Conservation (phyloP, 2,329 filamentous ascomycete genomes). For the Colletotrichum euphorbiae region DNA sequence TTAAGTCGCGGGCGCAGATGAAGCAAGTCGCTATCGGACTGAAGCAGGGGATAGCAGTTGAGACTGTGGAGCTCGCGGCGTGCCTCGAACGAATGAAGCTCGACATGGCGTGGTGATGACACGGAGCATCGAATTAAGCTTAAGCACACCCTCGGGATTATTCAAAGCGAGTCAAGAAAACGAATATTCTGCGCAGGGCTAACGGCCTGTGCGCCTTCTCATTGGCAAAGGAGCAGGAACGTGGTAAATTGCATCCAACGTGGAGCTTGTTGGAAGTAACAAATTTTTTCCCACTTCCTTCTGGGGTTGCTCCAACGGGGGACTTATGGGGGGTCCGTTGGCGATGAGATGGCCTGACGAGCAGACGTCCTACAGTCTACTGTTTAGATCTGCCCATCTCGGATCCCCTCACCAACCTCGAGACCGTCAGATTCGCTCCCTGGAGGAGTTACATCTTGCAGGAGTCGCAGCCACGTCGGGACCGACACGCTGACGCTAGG, state of each 20-base stretch:
- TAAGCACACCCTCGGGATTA: constrained; percentile 39
- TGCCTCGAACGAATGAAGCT: constrained; percentile 33
- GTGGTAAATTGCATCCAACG: constrained; percentile 1
- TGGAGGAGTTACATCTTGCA: no score
- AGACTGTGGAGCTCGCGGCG: constrained; percentile 11
- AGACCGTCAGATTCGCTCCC: background rate
- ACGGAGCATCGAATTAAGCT: constrained; percentile 40
- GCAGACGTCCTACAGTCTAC: constrained; percentile 8
- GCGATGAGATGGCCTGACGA: constrained; percentile 17
- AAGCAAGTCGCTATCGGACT: constrained; percentile 33
- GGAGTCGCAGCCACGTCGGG: background rate
- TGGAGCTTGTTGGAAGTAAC: constrained; percentile 1
- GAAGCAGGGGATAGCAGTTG: constrained; percentile 16
- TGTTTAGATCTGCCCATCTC: constrained; percentile 11
- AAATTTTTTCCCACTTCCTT: background rate
- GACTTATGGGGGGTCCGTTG: background rate
- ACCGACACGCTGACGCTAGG: constrained; percentile 1
- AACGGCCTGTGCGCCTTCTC: constrained; percentile 19
- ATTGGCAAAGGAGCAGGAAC: background rate
- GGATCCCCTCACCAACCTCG: background rate
- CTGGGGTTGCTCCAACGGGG: background rate
- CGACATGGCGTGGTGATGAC: constrained; percentile 34
- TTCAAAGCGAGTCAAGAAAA: constrained; percentile 12
- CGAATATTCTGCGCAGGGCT: constrained; percentile 11
- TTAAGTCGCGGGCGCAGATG: constrained; percentile 25